Percentiles rank a stretch among this genome's conserved stretches.
phyloP scores from a whole-genome alignment of 768 basidiomycete genomes.

The Lepiota venenata region DNA sequence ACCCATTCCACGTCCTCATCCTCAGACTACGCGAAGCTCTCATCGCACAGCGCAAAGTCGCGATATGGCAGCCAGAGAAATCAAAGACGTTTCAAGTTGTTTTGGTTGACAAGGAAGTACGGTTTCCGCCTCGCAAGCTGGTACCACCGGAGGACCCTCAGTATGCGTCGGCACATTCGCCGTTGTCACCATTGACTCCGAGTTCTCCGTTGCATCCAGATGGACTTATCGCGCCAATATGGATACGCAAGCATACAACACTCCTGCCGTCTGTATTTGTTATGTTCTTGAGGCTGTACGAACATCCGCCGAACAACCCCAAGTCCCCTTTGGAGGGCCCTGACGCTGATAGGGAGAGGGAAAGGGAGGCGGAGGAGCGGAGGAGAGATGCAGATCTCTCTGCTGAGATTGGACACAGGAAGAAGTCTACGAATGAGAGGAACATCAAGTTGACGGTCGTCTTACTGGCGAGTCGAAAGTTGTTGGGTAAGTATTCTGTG shows the following conservation, averaged over 20 bases:
- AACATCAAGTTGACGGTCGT: conserved; percentile 95
- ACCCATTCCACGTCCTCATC: conserved; percentile 60
- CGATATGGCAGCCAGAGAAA: conserved; percentile 74
- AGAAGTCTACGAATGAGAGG: conserved; percentile 77
- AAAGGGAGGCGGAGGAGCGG: conserved; percentile 66
- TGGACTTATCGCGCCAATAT: conserved; percentile 95
- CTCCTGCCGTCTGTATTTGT: conserved; percentile 93
- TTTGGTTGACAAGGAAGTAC: conserved; percentile 78
- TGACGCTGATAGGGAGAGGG: conserved; percentile 51
- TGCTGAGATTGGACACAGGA: conserved; percentile 73
- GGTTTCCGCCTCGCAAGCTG: conserved; percentile 86
- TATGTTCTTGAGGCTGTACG: conserved; percentile 82
- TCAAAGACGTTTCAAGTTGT: conserved; percentile 76
- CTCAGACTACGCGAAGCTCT: conserved; percentile 69
- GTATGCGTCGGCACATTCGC: conserved; percentile 70
- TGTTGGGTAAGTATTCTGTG: conserved; percentile 63
- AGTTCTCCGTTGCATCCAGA: conserved; percentile 92
- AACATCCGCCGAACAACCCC: conserved; percentile 45
- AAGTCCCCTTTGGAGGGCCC: conserved; percentile 53
- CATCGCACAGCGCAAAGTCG: conserved; percentile 54
- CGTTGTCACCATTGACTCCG: conserved; percentile 88
- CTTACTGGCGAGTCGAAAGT: conserved; percentile 80
- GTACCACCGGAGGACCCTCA: conserved; percentile 55
- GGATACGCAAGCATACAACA: conserved; percentile 94
- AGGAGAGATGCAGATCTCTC: conserved; percentile 73